Conservation (phyloP, 768 basidiomycete species). For the Boletales sp. region DNA sequence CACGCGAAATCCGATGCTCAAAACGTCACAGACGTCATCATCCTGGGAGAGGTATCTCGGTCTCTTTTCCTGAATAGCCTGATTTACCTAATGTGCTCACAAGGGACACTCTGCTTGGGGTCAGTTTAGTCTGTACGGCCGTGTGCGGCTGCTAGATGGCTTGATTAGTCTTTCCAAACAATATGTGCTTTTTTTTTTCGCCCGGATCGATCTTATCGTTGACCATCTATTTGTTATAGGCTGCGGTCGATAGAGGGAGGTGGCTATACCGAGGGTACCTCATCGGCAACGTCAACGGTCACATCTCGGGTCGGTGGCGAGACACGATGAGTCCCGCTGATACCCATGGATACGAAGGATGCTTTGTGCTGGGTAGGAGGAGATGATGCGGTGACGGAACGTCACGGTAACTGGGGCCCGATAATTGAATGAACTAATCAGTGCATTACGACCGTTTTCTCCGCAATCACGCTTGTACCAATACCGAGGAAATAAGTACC, state of each 20-base stretch:
- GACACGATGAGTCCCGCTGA: slow-evolving; percentile 69
- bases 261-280: slow-evolving; percentile 88
- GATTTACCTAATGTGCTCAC: slow-evolving; percentile 3
- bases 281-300: slow-evolving; percentile 64
- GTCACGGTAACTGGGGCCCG: background rate
- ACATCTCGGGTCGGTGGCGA: slow-evolving; percentile 82
- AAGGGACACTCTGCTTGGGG: slow-evolving; percentile 94
- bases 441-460: too few relatives aligned
- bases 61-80: background rate
- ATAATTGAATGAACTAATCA: background rate
- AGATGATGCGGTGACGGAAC: slow-evolving; percentile 25
- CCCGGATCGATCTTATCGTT: background rate
- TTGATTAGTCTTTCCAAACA: slow-evolving; percentile 79
- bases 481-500: too few relatives aligned
- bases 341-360: slow-evolving; percentile 79
- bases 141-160: slow-evolving; percentile 79
- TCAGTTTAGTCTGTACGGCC: slow-evolving; percentile 74
- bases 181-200: slow-evolving; percentile 49
- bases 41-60: slow-evolving; percentile 66
- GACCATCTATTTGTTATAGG: slow-evolving; percentile 33
- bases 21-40: slow-evolving; percentile 51
- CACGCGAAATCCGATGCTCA: slow-evolving; percentile 27
- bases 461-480: too few relatives aligned
- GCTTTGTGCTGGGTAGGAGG: slow-evolving; percentile 72
- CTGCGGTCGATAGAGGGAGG: slow-evolving; percentile 68